Base-by-base conservation (phyloP, 805 yeast species). In the Pichia paraexigua region DNA sequence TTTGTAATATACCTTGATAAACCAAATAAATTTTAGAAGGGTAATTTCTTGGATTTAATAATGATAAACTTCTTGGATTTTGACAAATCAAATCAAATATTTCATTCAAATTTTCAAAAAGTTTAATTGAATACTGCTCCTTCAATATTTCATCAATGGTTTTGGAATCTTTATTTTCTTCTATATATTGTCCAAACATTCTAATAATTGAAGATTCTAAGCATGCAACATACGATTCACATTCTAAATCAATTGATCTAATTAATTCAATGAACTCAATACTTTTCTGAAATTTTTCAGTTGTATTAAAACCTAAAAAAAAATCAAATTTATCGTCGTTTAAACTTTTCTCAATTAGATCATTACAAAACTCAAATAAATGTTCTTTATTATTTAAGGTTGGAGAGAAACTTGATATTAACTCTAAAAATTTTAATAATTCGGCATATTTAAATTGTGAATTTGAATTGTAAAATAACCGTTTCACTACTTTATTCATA, bases 21-120 rank as follows among this genome's bases (percentile, higher is more conserved):
- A 46, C 41, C 11, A 56, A 39, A 39, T 56, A 56, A 9, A 53
- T 43, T 17, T 44, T 47, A 2, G 58, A 53, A 11, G 49, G 24
- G 30, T 51, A 56, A 17, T 49, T 49, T 43, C 52, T 56, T 0
- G 56, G 56, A 42, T 56, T 56, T 21, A 53, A 24, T 3, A 45
- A 12, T 18, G 41, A 20, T 25, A 56, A 46, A n/a, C 41, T 25
- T 17, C 28, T 42, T 20, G 56, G 52, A n/a, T 52, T 44, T 22
- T 17, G 39, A 45, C 55, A 56, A 5, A 52, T 39, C 17, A 40
- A 18, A 46, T 53, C 56, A 43, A 56, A 32, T 5, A 52, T 43
- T 43, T 25, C 7, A 32, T 53, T 56, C 11, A 56, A 53, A 10
- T 25, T 3, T 25, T 27, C 20, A 25, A 24, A 22, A 27, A 46